These are phyloP conservation scores for Abrus pulchellus DNA, from an alignment of 306 rosid genomes.

Conservation along the genomic window DNA sequence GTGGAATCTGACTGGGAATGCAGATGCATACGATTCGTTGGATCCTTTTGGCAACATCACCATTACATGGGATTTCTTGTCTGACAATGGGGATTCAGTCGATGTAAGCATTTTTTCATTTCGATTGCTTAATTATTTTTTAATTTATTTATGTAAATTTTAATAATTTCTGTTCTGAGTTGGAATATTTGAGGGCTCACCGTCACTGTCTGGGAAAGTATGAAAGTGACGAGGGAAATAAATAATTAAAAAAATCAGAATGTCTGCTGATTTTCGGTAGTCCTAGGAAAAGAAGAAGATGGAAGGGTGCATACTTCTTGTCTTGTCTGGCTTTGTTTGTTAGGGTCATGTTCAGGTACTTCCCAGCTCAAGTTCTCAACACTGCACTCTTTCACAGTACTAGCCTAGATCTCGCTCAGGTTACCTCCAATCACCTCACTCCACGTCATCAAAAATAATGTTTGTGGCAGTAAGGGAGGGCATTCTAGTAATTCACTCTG, in stretches of 20 bases:
- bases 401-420: neutral
- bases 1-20: conserved; percentile 41
- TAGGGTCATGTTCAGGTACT: conserved; percentile 14
- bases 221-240: neutral
- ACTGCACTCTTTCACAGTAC: neutral
- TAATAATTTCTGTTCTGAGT: neutral
- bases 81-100: conserved; percentile 51
- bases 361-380: neutral
- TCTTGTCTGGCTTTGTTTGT: conserved; percentile 2
- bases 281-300: conserved; percentile 33
- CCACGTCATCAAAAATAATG: conserved; percentile 29
- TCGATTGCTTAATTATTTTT: neutral
- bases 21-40: conserved; percentile 80
- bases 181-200: conserved; percentile 4
- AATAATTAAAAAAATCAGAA: no score
- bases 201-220: neutral
- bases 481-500: neutral
- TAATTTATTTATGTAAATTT: neutral
- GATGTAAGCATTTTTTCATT: conserved; percentile 57
- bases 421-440: neutral
- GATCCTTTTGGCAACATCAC: conserved; percentile 78
- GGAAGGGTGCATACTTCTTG: neutral
- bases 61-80: conserved; percentile 73
- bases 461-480: neutral
- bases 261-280: no score